phyloP scores from a whole-genome alignment of 371 early-diverging fungal species.

The Mortierella sp. region DNA sequence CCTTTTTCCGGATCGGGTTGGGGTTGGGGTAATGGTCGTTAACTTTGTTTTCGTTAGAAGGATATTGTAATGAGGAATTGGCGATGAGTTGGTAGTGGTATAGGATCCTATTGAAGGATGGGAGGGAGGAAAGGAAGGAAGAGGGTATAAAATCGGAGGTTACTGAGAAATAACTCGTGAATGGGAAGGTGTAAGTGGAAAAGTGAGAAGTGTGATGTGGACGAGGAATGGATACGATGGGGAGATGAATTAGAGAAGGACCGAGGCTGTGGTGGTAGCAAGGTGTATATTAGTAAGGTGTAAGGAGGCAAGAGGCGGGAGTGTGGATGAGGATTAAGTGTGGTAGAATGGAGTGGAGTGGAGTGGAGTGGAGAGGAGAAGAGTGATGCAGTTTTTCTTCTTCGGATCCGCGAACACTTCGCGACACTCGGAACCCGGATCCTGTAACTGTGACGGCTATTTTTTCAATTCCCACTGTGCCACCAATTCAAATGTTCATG shows the following conservation, averaged over 20 bases:
- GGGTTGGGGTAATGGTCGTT: too few relatives aligned
- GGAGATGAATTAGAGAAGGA: neutral
- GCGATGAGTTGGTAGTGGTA: neutral
- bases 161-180: neutral
- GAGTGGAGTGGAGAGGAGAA: neutral
- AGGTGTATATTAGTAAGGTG: neutral
- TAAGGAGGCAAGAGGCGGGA: neutral
- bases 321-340: neutral
- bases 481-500: neutral
- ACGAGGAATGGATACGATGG: neutral
- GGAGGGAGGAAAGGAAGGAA: neutral
- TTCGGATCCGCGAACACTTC: constrained; percentile 9
- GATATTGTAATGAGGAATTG: too few relatives aligned
- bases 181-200: neutral
- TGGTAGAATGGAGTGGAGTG: neutral
- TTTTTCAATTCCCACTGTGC: neutral
- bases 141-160: neutral
- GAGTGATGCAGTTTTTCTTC: neutral
- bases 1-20: too few relatives aligned
- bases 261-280: neutral
- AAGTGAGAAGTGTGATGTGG: neutral
- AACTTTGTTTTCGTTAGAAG: too few relatives aligned
- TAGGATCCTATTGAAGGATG: neutral
- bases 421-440: constrained; percentile 6
- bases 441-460: neutral